Evolutionary conservation across 2,329 filamentous ascomycete species (phyloP).

Genomic region (Cercospora brassicicola): DNA sequence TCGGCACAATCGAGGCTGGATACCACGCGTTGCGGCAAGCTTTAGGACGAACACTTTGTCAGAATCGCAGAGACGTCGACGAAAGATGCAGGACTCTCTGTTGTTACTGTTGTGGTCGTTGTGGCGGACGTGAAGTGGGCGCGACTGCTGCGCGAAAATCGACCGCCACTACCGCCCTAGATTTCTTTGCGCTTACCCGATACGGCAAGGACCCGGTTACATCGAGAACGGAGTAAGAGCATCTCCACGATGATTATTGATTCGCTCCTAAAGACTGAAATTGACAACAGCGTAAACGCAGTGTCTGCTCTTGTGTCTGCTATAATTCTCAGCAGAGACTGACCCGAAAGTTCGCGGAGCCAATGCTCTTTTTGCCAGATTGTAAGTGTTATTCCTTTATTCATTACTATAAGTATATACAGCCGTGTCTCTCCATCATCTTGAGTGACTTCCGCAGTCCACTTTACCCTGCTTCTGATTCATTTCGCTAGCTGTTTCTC

Average conservation of each 20-base stretch:
- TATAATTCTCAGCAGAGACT: neutral
- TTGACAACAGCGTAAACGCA: neutral
- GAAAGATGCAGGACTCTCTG: neutral
- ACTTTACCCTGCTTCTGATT: no score
- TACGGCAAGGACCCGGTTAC: neutral
- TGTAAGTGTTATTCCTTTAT: no score
- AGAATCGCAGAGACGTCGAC: neutral
- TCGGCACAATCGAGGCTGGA: no score
- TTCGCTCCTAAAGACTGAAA: neutral
- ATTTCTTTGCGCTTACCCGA: neutral
- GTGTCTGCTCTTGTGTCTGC: neutral
- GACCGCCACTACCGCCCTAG: neutral
- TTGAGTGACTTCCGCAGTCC: no score
- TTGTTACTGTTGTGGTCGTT: neutral
- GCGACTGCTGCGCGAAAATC: neutral
- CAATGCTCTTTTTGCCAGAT: no score
- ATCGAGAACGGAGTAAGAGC: neutral
- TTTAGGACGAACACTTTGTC: no score
- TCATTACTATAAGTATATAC: no score
- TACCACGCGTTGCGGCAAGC: no score
- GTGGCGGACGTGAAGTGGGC: neutral
- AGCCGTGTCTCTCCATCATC: no score
- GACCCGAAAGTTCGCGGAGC: neutral
- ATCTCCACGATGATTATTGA: neutral
- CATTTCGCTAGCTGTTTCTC: neutral